Evolutionary conservation across 73 alveolate species (phyloP).

Genomic region (Paramecium sonneborni): DNA sequence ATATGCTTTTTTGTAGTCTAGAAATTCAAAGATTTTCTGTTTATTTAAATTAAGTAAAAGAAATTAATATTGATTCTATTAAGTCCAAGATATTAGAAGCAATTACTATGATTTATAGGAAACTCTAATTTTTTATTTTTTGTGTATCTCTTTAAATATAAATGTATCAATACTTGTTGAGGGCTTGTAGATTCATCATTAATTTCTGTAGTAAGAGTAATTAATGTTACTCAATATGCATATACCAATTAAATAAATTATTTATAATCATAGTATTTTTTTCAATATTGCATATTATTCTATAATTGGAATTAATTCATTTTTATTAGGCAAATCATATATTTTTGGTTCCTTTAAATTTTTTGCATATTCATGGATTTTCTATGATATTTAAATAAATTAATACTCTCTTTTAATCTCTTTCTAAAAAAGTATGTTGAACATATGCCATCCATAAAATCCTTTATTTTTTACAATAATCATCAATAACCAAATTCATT

Average conservation of each 20-base stretch:
- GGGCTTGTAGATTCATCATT: too few relatives aligned
- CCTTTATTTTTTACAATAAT: background rate
- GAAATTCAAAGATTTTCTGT: too few relatives aligned
- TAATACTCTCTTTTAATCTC: background rate
- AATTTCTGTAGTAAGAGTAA: background rate
- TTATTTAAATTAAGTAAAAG: too few relatives aligned
- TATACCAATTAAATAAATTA: background rate
- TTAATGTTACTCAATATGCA: background rate
- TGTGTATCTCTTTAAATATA: too few relatives aligned
- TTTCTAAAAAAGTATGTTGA: background rate
- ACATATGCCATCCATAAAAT: background rate
- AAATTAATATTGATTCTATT: too few relatives aligned
- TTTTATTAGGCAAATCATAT: background rate
- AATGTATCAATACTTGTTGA: too few relatives aligned
- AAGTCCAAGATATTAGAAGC: too few relatives aligned
- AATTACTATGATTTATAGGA: too few relatives aligned
- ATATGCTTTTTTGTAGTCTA: too few relatives aligned
- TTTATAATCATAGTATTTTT: conserved; percentile 2
- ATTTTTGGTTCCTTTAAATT: background rate
- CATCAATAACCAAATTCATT: background rate
- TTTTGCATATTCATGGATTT: background rate
- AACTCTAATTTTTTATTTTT: too few relatives aligned
- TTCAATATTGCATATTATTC: conserved; percentile 1
- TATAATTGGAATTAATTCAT: background rate
- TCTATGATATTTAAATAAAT: background rate